Percentiles rank a stretch among this genome's conserved stretches.
phyloP scores from a whole-genome alignment of 1,139 yeast species.

The Debaryomycetaceae sp. region DNA sequence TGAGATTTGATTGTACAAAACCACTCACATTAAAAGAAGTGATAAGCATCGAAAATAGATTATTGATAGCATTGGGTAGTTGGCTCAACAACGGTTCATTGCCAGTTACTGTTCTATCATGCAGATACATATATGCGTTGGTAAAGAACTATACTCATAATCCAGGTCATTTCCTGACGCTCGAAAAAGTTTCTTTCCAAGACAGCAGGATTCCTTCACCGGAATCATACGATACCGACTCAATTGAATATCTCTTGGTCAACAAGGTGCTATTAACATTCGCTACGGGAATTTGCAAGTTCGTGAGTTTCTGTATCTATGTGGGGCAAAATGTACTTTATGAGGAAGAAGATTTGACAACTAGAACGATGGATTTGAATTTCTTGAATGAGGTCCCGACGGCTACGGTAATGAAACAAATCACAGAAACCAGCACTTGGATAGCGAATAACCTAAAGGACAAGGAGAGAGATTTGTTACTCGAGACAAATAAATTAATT shows the following conservation, averaged over 20 bases:
- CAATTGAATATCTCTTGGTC: slow-evolving; percentile 25
- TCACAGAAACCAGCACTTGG: slow-evolving; percentile 21
- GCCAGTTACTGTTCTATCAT: slow-evolving; percentile 61
- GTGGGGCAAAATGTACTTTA: slow-evolving; percentile 60
- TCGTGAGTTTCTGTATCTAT: slow-evolving; percentile 46
- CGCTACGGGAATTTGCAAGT: slow-evolving; percentile 48
- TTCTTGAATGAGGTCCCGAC: slow-evolving; percentile 26
- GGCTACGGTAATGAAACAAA: slow-evolving; percentile 18
- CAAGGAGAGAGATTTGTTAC: slow-evolving; percentile 11
- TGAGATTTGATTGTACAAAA: slow-evolving; percentile 31
- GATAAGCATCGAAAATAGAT: slow-evolving; percentile 43
- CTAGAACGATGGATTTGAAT: slow-evolving; percentile 54
- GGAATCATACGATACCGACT: slow-evolving; percentile 4
- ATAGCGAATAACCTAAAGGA: slow-evolving; percentile 9
- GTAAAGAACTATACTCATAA: slow-evolving; percentile 34
- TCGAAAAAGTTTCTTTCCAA: slow-evolving; percentile 17
- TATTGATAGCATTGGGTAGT: slow-evolving; percentile 43
- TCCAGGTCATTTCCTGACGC: slow-evolving; percentile 5
- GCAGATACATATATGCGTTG: slow-evolving; percentile 57
- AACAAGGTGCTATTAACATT: slow-evolving; percentile 48
- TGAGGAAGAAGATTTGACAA: slow-evolving; percentile 74
- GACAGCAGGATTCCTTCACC: slow-evolving; percentile 13
- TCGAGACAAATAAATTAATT: slow-evolving; percentile 26
- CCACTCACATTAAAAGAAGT: slow-evolving; percentile 34
- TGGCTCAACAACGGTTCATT: slow-evolving; percentile 66